phyloP scores from a whole-genome alignment of 2,329 filamentous ascomycete genomes.

The Ceratocystiopsis sp. region DNA sequence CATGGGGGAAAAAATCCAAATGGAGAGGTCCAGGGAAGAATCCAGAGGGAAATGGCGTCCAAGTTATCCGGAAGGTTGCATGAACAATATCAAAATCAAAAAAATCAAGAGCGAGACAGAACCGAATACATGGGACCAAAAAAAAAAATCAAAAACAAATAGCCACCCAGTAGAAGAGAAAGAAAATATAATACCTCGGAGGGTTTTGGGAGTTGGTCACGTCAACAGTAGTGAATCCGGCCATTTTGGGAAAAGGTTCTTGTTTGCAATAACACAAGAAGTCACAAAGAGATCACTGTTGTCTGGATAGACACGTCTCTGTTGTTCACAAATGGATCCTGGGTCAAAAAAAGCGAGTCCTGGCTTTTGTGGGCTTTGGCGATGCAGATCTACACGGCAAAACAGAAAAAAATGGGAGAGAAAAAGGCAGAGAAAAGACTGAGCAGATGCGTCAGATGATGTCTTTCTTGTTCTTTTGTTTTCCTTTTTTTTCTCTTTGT shows the following conservation, averaged over 20 bases:
- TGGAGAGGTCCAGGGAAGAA: not conserved
- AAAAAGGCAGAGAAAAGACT: not conserved
- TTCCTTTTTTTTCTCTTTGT: too few species aligned
- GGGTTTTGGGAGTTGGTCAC: slow-evolving; percentile 43
- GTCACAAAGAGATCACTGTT: not conserved
- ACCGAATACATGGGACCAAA: slow-evolving; percentile 7
- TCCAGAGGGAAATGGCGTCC: slow-evolving; percentile 12
- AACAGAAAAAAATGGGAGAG: not conserved
- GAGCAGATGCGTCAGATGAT: too few species aligned
- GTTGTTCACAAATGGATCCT: not conserved
- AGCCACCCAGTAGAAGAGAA: slow-evolving; percentile 31
- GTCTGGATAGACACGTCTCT: slow-evolving; percentile 1
- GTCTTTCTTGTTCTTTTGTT: too few species aligned
- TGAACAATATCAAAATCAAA: not conserved
- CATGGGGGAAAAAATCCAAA: slow-evolving; percentile 9
- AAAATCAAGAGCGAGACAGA: slow-evolving; percentile 2
- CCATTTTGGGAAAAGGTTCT: slow-evolving; percentile 20
- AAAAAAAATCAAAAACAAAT: slow-evolving; percentile 8
- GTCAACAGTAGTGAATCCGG: slow-evolving; percentile 36
- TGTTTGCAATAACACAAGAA: not conserved
- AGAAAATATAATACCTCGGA: slow-evolving; percentile 37
- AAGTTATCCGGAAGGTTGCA: slow-evolving; percentile 7
- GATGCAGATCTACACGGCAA: not conserved
- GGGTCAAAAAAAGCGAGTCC: not conserved
- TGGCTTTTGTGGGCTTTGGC: too few species aligned